phyloP scores from a whole-genome alignment of 495 filamentous ascomycete species.

The Friedmanniomyces simplex region DNA sequence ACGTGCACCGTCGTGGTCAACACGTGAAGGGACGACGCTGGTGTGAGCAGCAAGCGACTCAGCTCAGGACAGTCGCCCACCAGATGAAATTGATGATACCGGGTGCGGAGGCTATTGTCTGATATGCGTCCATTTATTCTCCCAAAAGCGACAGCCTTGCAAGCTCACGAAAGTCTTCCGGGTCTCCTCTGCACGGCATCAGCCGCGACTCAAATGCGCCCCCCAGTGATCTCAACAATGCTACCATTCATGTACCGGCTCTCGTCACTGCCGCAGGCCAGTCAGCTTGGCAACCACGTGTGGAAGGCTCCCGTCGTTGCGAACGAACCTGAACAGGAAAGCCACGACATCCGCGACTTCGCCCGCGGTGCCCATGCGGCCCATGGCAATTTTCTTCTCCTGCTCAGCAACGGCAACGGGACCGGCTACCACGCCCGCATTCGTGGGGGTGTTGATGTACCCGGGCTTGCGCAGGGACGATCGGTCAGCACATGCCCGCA shows the following conservation, averaged over 20 bases:
- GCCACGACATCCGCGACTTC: constrained; percentile 45
- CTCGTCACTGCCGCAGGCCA: constrained; percentile 26
- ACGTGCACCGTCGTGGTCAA: too few species aligned
- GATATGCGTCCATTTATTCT: too few species aligned
- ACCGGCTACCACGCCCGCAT: constrained; percentile 33
- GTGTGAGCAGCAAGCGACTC: too few species aligned
- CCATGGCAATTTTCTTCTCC: constrained; percentile 36
- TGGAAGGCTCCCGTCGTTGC: not conserved
- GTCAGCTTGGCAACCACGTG: not conserved
- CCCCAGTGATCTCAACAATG: constrained; percentile 43
- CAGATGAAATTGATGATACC: too few species aligned
- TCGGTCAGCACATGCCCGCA: too few species aligned
- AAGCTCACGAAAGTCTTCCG: too few species aligned
- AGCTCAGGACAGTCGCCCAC: too few species aligned
- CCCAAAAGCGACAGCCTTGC: too few species aligned
- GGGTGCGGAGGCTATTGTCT: too few species aligned
- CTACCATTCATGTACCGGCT: constrained; percentile 44
- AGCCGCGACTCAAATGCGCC: not conserved
- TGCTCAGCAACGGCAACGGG: constrained; percentile 26
- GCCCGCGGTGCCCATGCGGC: constrained; percentile 41
- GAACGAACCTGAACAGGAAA: constrained; percentile 39
- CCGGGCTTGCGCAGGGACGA: constrained; percentile 38
- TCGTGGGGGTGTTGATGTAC: constrained; percentile 37
- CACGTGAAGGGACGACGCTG: too few species aligned
- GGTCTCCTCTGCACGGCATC: too few species aligned